Evolutionary conservation across 2,329 filamentous ascomycete species (phyloP).

Genomic region (Drechslera avenae): DNA sequence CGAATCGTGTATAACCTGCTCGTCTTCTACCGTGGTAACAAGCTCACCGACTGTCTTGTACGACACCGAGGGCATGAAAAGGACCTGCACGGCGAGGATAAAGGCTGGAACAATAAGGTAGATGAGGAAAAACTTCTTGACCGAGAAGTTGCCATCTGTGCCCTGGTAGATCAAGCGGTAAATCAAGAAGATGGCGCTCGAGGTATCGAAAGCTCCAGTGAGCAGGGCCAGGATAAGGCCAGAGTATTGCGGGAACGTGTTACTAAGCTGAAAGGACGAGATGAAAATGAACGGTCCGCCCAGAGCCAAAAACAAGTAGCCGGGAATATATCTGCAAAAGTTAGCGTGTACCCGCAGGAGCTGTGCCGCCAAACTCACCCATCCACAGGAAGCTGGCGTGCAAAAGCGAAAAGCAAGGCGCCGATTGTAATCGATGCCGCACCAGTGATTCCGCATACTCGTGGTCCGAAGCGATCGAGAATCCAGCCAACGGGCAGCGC

Average conservation of each 20-base stretch:
- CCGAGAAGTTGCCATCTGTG: constrained; percentile 49
- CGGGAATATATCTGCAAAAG: constrained; percentile 49
- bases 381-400: constrained; percentile 69
- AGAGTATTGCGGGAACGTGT: constrained; percentile 57
- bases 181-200: constrained; percentile 55
- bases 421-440: constrained; percentile 71
- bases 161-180: constrained; percentile 56
- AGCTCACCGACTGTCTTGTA: constrained; percentile 74
- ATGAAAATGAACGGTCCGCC: constrained; percentile 59
- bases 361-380: constrained; percentile 43
- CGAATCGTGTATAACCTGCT: constrained; percentile 56
- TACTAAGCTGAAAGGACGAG: constrained; percentile 57
- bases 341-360: too few species aligned
- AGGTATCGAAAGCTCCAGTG: constrained; percentile 59
- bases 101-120: constrained; percentile 56
- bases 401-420: constrained; percentile 74
- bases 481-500: constrained; percentile 85
- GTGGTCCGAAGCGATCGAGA: constrained; percentile 80
- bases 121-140: constrained; percentile 57
- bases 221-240: constrained; percentile 56
- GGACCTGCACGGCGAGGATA: constrained; percentile 52
- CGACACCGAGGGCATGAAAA: constrained; percentile 54
- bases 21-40: constrained; percentile 69
- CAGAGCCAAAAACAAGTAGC: constrained; percentile 56
- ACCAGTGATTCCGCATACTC: constrained; percentile 74